phyloP scores from a whole-genome alignment of 345 rosid species.

The Kernera saxatilis region DNA sequence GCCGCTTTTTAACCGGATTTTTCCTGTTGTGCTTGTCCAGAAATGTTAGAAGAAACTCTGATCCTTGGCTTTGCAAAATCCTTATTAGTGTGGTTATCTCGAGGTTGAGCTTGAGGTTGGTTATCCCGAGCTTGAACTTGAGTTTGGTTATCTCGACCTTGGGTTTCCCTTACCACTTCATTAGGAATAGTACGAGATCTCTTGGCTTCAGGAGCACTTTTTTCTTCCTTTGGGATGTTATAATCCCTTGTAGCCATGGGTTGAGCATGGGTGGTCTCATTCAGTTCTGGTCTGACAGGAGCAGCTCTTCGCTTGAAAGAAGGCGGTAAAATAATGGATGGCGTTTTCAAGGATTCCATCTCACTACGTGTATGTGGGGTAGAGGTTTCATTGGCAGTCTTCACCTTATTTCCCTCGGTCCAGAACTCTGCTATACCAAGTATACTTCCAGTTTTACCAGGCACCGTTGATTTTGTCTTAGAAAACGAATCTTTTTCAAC shows the following conservation, averaged over 20 bases:
- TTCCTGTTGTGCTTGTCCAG: constrained; percentile 14
- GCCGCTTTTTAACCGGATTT: constrained; percentile 20
- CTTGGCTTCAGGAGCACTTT: constrained; percentile 2
- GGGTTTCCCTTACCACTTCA: constrained; percentile 25
- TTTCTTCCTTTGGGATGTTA: neutral
- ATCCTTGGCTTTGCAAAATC: constrained; percentile 6
- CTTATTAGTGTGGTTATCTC: constrained; percentile 4
- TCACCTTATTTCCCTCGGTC: constrained; percentile 11
- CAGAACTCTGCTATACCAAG: constrained; percentile 30
- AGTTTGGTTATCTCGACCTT: neutral
- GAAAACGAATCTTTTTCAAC: neutral
- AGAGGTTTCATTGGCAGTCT: constrained; percentile 1
- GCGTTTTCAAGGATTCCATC: neutral
- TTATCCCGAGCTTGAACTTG: neutral
- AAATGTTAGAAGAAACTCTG: constrained; percentile 13
- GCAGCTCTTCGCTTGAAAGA: constrained; percentile 27
- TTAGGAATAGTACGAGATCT: constrained; percentile 14
- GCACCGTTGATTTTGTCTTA: constrained; percentile 10
- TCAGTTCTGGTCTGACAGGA: constrained; percentile 4
- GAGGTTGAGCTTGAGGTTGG: constrained; percentile 1
- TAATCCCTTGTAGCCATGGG: constrained; percentile 6
- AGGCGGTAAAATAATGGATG: constrained; percentile 30
- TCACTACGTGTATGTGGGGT: neutral
- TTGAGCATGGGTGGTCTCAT: constrained; percentile 4
- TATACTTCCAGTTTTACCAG: constrained; percentile 23